A percentile compares a stretch with the other conserved stretches of the same genome.
Evolutionary conservation across 2,329 filamentous ascomycete genomes (phyloP).

Genomic region (Phaeosphaeriaceae sp.): DNA sequence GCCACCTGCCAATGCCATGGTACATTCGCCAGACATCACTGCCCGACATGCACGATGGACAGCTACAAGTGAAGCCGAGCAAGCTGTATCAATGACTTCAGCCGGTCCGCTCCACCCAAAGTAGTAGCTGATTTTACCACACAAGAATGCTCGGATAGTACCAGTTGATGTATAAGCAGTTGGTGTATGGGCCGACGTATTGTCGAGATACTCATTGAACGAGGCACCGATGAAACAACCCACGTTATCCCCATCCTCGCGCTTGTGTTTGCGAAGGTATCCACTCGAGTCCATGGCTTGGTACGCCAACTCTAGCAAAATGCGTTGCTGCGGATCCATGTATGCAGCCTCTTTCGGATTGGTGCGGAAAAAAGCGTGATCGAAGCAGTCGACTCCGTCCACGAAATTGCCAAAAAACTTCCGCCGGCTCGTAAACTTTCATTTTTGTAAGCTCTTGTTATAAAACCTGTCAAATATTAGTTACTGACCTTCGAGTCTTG

Average conservation of each 20-base stretch:
- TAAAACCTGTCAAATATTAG: too few species aligned
- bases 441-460: too few species aligned
- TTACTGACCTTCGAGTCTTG: too few species aligned
- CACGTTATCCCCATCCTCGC: constrained; percentile 21
- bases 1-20: constrained; percentile 46
- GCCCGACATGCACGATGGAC: constrained; percentile 38
- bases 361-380: constrained; percentile 39
- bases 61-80: constrained; percentile 40
- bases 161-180: constrained; percentile 27
- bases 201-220: constrained; percentile 39
- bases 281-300: constrained; percentile 49
- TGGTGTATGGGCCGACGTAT: constrained; percentile 16
- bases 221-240: constrained; percentile 44
- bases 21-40: constrained; percentile 36
- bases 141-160: constrained; percentile 28
- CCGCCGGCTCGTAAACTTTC: constrained; percentile 13
- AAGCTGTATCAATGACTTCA: constrained; percentile 45
- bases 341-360: constrained; percentile 24
- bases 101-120: constrained; percentile 35
- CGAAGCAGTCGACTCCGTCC: constrained; percentile 37
- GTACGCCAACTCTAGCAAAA: constrained; percentile 32
- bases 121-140: constrained; percentile 30
- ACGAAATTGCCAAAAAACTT: constrained; percentile 28
- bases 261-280: constrained; percentile 15
- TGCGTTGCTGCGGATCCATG: constrained; percentile 38